Evolutionary conservation across 1,139 yeast genomes (phyloP).

Genomic region (Pichia cactophila): DNA sequence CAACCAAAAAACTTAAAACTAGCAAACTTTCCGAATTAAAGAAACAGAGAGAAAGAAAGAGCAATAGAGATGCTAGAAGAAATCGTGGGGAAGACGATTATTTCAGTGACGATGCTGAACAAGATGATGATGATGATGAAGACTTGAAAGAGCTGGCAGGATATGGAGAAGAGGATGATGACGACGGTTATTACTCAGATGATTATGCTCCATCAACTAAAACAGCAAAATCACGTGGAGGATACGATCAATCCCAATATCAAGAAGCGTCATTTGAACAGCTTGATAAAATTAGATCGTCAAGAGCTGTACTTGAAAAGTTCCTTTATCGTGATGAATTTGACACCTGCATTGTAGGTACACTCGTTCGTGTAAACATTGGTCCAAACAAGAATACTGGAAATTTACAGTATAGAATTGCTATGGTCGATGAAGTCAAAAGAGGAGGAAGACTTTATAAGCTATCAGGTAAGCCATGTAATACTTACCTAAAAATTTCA

Average conservation of each 20-base stretch:
- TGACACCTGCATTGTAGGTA: slow-evolving; percentile 57
- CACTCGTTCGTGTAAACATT: slow-evolving; percentile 76
- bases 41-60: slow-evolving; percentile 70
- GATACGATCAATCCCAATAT: slow-evolving; percentile 23
- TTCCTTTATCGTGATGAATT: slow-evolving; percentile 81
- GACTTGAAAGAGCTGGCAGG: slow-evolving; percentile 26
- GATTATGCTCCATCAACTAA: slow-evolving; percentile 28
- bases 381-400: slow-evolving; percentile 61
- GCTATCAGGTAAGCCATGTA: slow-evolving; percentile 45
- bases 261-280: slow-evolving; percentile 44
- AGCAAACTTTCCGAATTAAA: slow-evolving; percentile 70
- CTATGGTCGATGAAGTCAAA: slow-evolving; percentile 57
- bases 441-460: slow-evolving; percentile 46
- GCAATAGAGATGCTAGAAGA: slow-evolving; percentile 25
- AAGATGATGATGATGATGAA: slow-evolving; percentile 40
- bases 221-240: slow-evolving; percentile 19
- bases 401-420: slow-evolving; percentile 72
- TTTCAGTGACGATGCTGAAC: slow-evolving; percentile 31
- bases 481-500: slow-evolving; percentile 56
- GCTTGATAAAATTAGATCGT: slow-evolving; percentile 54
- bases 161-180: slow-evolving; percentile 21
- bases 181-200: slow-evolving; percentile 24
- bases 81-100: slow-evolving; percentile 27
- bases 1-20: slow-evolving; percentile 36
- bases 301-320: slow-evolving; percentile 67